These are phyloP conservation scores for Chimonanthus salicifolius DNA, from an alignment of 164 flowering plant species.

Conservation along the genomic window DNA sequence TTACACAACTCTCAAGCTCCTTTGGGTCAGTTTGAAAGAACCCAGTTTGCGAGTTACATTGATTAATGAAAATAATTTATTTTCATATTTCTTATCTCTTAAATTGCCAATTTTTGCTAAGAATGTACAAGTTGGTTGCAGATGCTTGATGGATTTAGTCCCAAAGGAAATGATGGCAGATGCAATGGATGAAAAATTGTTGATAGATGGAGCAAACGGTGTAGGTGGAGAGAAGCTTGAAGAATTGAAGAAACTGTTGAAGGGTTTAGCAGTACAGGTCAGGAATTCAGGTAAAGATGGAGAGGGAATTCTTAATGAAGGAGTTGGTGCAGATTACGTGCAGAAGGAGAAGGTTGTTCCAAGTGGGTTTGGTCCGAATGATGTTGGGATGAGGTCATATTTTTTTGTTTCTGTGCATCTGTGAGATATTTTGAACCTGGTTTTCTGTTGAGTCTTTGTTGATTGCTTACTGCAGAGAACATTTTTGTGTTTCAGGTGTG, in stretches of 20 bases:
- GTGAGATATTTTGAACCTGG: background rate
- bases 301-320: conserved; percentile 77
- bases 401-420: conserved; percentile 10
- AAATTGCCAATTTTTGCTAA: background rate
- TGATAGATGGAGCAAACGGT: conserved; percentile 95
- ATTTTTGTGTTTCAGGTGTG: conserved; percentile 80
- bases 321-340: conserved; percentile 97
- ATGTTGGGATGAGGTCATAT: conserved; percentile 69
- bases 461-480: conserved; percentile 19
- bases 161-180: conserved; percentile 27
- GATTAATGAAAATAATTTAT: background rate
- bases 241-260: conserved; percentile 35
- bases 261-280: conserved; percentile 48
- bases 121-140: conserved; percentile 11
- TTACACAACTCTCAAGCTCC: conserved; percentile 54
- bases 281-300: conserved; percentile 66
- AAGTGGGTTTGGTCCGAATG: conserved; percentile 52
- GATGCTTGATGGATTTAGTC: conserved; percentile 68
- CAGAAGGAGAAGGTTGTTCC: conserved; percentile 91
- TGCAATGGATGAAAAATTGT: conserved; percentile 33
- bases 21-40: conserved; percentile 48
- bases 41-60: background rate
- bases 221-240: conserved; percentile 81
- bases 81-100: background rate
- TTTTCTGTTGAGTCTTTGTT: background rate